Base-by-base conservation (phyloP, 129 eudicot species). In the Chrysanthemum seticuspe region DNA sequence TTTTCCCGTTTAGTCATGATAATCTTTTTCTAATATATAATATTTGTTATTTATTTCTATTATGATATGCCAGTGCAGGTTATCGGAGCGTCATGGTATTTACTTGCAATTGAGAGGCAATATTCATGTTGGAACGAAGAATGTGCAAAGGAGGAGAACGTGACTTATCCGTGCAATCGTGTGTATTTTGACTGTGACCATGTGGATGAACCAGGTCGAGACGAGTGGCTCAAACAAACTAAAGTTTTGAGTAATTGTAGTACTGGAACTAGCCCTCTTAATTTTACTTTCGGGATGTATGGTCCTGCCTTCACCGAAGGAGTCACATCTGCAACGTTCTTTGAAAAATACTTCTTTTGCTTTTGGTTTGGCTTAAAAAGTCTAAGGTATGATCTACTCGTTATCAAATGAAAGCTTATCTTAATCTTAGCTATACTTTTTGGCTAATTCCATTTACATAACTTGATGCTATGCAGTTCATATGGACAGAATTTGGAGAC, bases 301-400 rank as follows among this genome's bases (percentile, higher is more conserved):
- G 92, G 74, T 27, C 87, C 82, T 45, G 94, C 91, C 21, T 77
- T 85, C 66, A 73, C 73, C 0, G 91, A 87, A 70, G 83, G 87
- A 19, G 92, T 92, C 19, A 66, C 88, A 12, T 79, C 95, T 2
- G 84, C 85, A 34, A 62, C 50, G 1, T 85, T 92, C 57, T 21
- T 76, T 7, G 85, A 86, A 11, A 83, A 83, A 74, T 88, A 83
- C 84, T 92, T 92, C 60, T 92, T 87, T 78, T 87, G 96, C 81
- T 85, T 92, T 66, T 92, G 98, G 98, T 87, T 87, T 66, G 98
- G 98, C 48, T 80, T 92, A 76, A 87, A 75, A 78, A 84, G 71
- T 74, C 81, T 92, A 45, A 80, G 98, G 98, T 89, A 78, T 23
- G 25, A 23, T 65, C 51, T 5, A 2, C 45, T 60, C 1, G 57